Evolutionary conservation across 176 grass and related monocot species (phyloP).

Genomic region (Elaeis guineensis): DNA sequence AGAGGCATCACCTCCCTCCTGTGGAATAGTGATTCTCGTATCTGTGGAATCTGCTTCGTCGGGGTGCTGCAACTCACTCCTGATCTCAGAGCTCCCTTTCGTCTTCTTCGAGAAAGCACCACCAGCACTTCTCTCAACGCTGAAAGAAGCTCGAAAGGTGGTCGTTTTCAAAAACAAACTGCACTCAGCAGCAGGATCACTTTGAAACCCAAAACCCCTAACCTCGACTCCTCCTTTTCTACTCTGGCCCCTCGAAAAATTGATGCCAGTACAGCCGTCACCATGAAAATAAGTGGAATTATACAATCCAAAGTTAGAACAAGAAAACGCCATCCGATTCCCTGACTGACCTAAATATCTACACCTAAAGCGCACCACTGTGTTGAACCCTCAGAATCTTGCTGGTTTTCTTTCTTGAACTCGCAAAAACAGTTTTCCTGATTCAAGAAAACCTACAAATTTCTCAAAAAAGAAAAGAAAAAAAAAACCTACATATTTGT

Average conservation of each 20-base stretch:
- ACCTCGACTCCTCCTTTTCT: background rate
- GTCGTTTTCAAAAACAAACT: background rate
- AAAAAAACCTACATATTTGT: slow-evolving; percentile 15
- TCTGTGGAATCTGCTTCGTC: background rate
- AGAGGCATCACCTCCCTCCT: background rate
- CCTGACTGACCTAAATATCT: no score
- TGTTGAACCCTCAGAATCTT: no score
- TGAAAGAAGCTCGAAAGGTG: background rate
- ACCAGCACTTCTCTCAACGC: background rate
- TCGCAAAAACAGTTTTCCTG: no score
- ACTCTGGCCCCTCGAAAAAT: background rate
- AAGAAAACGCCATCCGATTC: slow-evolving; percentile 2
- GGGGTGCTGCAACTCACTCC: background rate
- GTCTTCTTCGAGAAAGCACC: background rate
- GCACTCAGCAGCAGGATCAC: background rate
- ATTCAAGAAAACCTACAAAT: no score
- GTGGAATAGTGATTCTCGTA: background rate
- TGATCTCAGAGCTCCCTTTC: background rate
- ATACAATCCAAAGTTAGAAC: background rate
- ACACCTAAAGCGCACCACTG: no score
- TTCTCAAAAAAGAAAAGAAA: no score
- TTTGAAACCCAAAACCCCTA: background rate
- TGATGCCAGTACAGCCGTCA: background rate
- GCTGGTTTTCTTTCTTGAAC: no score
- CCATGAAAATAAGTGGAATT: background rate